Conservation (phyloP, 257 asterid genomes). For the Osmanthus fragrans region DNA sequence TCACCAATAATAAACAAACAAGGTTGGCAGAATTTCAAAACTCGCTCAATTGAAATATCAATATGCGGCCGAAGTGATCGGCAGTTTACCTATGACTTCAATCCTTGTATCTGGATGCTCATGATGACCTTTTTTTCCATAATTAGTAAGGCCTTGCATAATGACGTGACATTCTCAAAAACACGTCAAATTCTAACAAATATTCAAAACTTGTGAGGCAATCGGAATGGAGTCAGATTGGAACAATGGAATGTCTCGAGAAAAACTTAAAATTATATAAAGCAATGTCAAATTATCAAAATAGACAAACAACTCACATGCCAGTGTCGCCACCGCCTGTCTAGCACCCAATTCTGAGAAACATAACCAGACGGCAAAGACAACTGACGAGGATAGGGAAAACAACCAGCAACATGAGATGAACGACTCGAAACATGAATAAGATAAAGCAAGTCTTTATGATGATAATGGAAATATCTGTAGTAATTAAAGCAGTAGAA, state of each 20-base stretch:
- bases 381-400: neutral
- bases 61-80: no score
- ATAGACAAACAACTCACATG: neutral
- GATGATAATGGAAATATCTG: neutral
- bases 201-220: no score
- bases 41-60: no score
- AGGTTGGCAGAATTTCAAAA: no score
- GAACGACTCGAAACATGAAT: neutral
- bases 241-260: neutral
- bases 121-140: no score
- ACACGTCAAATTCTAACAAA: neutral
- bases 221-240: neutral
- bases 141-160: no score
- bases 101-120: no score
- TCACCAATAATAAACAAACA: no score
- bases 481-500: neutral
- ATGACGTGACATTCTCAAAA: no score
- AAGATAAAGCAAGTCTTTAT: neutral
- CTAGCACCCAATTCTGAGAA: slow-evolving; percentile 44
- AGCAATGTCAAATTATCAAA: neutral
- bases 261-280: neutral
- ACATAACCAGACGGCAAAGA: slow-evolving; percentile 11
- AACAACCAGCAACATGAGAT: neutral
- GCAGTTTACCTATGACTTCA: no score
- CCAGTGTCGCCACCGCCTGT: slow-evolving; percentile 34